phyloP scores from a whole-genome alignment of 2,329 filamentous ascomycete species.

The Cryoendolithus antarcticus region DNA sequence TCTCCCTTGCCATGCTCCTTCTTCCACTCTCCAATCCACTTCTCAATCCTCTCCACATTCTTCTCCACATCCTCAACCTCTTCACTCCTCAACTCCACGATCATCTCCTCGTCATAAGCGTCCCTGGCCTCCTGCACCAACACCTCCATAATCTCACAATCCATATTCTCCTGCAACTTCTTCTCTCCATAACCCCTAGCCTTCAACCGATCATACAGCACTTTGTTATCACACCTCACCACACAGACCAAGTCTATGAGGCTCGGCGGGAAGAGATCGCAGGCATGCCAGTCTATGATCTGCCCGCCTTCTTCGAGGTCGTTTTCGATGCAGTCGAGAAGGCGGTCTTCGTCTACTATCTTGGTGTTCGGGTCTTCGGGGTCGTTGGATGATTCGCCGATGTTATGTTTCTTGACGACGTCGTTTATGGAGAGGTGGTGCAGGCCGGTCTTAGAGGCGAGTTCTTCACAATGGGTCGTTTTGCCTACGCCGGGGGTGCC shows the following conservation, averaged over 20 bases:
- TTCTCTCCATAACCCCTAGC: slow-evolving; percentile 67
- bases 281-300: slow-evolving; percentile 96
- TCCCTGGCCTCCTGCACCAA: slow-evolving; percentile 81
- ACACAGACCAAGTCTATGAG: slow-evolving; percentile 96
- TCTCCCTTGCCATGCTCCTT: slow-evolving; percentile 41
- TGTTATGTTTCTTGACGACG: slow-evolving; percentile 75
- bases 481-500: slow-evolving; percentile 95
- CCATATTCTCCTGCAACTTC: slow-evolving; percentile 91
- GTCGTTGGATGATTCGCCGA: slow-evolving; percentile 70
- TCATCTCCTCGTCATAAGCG: slow-evolving; percentile 72
- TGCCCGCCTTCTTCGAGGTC: slow-evolving; percentile 67
- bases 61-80: slow-evolving; percentile 71
- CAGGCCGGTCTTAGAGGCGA: slow-evolving; percentile 64
- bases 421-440: slow-evolving; percentile 82
- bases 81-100: slow-evolving; percentile 80
- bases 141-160: slow-evolving; percentile 96
- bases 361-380: slow-evolving; percentile 67
- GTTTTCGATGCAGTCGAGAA: slow-evolving; percentile 81
- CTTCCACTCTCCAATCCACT: slow-evolving; percentile 77
- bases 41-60: slow-evolving; percentile 73
- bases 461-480: slow-evolving; percentile 75
- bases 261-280: slow-evolving; percentile 82
- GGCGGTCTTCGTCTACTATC: slow-evolving; percentile 89
- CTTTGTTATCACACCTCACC: slow-evolving; percentile 64
- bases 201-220: slow-evolving; percentile 73